Evolutionary conservation across 2,329 filamentous ascomycete genomes (phyloP), one percentile per base, ranked within the genome.

Genomic region (Myriosclerotinia scirpicola): DNA sequence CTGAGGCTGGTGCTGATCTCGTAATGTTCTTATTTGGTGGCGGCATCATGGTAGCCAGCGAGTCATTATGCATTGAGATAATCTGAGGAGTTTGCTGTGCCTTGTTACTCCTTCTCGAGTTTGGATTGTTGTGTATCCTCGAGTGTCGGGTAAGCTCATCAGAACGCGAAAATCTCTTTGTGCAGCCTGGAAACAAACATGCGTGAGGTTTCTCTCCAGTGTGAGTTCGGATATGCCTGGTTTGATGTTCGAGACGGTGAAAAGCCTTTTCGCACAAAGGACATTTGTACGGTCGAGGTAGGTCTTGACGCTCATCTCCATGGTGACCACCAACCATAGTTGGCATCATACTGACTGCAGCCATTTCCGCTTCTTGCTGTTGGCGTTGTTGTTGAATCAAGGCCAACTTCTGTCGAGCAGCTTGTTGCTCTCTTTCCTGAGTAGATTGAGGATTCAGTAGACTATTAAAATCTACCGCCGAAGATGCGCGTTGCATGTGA

Each of bases 221-320:
- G 80, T 99, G 94, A 8, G 95, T 98, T 75, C 94, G 89, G 77
- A 98, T 98, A 80, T 99, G 94, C 74, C 85, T 81, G 30, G 86
- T 88, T 84, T 97, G 94, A 79, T 98, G 94, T 82, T 98, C 94
- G 53, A 99, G 85, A 70, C 95, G 92, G 83, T 98, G 95, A 81
- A 99, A 99, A 69, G 95, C 94, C 85, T 97, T 96, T 76, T 97
- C 94, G 83, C 95, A 99, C 70, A 99, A 87, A 69, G 94, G 93
- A 80, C 94, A 99, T 83, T 98, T 98, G 87, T 99, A 99, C 0
- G 94, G 94, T 66, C 95, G 89, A 68, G 95, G 95, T 64, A 98
- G 86, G 79, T 98, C 94, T 67, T 73, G 75, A 70, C 73, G 71
- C 80, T 83, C 73, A 20, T 75, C 75, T 20, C 68, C 71, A 55